phyloP scores from a whole-genome alignment of 768 basidiomycete genomes.

The Calvatia gigantea region DNA sequence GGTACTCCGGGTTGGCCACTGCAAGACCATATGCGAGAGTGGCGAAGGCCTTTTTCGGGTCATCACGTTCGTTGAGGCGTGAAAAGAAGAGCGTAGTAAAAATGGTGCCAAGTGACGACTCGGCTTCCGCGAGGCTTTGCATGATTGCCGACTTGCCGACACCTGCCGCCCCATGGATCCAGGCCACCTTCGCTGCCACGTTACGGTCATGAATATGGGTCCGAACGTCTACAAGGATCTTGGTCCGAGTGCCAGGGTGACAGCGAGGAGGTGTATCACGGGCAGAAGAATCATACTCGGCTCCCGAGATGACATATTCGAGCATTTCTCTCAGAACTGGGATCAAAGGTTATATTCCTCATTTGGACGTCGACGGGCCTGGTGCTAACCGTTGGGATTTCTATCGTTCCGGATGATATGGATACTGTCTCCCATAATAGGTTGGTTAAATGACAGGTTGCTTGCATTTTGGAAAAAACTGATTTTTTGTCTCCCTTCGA shows the following conservation, averaged over 20 bases:
- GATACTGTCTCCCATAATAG: too few species aligned
- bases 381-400: too few species aligned
- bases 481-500: too few species aligned
- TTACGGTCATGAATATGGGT: background rate
- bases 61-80: background rate
- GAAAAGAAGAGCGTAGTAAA: conserved; percentile 1
- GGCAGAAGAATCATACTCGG: background rate
- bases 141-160: conserved; percentile 4
- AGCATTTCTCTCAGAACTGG: too few species aligned
- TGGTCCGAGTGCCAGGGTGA: background rate
- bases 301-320: background rate
- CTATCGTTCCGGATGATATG: too few species aligned
- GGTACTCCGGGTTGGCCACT: conserved; percentile 13
- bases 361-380: too few species aligned
- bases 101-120: background rate
- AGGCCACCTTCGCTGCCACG: background rate
- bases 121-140: background rate
- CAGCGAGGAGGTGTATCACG: background rate
- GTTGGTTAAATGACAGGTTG: too few species aligned
- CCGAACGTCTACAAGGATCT: background rate
- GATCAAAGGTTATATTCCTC: too few species aligned
- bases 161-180: conserved; percentile 7
- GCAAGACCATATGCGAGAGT: conserved; percentile 25
- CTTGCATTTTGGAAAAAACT: too few species aligned
- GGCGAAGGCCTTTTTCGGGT: conserved; percentile 13